Percentiles rank a stretch among this genome's conserved stretches.
Conservation (phyloP, 176 grass and related monocot genomes). For the Echinochloa phyllopogon region DNA sequence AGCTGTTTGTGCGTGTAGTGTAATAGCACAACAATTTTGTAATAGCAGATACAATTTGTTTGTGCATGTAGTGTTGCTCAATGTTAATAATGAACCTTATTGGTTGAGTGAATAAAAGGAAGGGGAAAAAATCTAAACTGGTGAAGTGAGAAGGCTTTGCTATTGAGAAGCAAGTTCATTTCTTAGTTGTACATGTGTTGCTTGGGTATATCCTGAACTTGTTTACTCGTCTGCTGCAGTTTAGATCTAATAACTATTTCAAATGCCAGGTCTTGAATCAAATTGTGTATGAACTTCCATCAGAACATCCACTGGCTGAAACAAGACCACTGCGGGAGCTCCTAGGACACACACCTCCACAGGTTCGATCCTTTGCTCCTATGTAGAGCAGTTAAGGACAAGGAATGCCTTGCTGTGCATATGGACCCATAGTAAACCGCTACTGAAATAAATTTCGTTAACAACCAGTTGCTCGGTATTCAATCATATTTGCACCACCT, state of each 20-base stretch:
- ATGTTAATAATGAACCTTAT: neutral
- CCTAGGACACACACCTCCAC: constrained; percentile 81
- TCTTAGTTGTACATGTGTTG: neutral
- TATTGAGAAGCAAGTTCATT: neutral
- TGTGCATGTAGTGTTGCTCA: neutral
- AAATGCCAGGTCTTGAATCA: constrained; percentile 86
- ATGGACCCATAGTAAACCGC: neutral
- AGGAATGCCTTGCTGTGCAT: constrained; percentile 7
- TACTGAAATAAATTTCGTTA: constrained; percentile 24
- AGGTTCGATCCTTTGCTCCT: constrained; percentile 63
- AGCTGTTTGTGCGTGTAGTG: neutral
- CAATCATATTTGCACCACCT: constrained; percentile 8
- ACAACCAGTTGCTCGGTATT: neutral
- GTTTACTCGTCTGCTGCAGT: neutral
- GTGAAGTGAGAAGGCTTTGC: neutral
- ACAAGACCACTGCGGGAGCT: constrained; percentile 91
- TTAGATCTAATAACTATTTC: constrained; percentile 45
- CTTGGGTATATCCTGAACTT: constrained; percentile 6
- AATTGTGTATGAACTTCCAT: constrained; percentile 92
- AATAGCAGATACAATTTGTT: neutral
- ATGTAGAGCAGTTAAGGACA: neutral
- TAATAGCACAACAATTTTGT: constrained; percentile 3
- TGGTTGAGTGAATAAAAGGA: neutral
- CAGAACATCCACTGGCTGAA: constrained; percentile 89
- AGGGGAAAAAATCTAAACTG: neutral